Evolutionary conservation across 805 yeast species (phyloP).

Genomic region (Yamadazyma ubonensis): DNA sequence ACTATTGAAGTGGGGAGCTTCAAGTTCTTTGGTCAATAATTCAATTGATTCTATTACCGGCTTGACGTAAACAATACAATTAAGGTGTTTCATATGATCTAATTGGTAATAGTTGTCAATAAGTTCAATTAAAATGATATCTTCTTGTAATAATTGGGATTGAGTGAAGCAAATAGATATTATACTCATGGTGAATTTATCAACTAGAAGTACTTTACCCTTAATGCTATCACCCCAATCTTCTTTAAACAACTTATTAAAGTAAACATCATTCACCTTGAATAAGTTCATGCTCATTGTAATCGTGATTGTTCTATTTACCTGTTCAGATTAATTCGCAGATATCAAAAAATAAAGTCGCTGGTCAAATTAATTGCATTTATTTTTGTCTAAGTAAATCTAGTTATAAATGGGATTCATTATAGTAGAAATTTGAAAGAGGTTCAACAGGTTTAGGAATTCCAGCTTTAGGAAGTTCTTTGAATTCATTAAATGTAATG

Average conservation of each 20-base stretch:
- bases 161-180: slow-evolving; percentile 91
- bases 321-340: background rate
- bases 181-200: slow-evolving; percentile 74
- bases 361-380: background rate
- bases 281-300: slow-evolving; percentile 27
- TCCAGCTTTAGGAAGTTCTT: slow-evolving; percentile 8
- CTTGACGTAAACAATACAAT: slow-evolving; percentile 74
- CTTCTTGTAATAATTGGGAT: slow-evolving; percentile 74
- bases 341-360: background rate
- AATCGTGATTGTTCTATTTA: background rate
- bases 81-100: slow-evolving; percentile 62
- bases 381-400: slow-evolving; percentile 1
- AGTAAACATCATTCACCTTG: slow-evolving; percentile 30
- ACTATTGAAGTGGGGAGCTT: slow-evolving; percentile 72
- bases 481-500: slow-evolving; percentile 11
- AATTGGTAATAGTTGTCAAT: slow-evolving; percentile 58
- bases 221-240: slow-evolving; percentile 12
- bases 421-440: slow-evolving; percentile 13
- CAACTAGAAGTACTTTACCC: slow-evolving; percentile 65
- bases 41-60: slow-evolving; percentile 69
- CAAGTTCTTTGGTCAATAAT: slow-evolving; percentile 61
- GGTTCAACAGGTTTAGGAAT: slow-evolving; percentile 17
- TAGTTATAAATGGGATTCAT: slow-evolving; percentile 14
- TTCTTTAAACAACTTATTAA: slow-evolving; percentile 26
- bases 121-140: slow-evolving; percentile 76